Evolutionary conservation across 2,329 filamentous ascomycete species (phyloP), one percentile per base, ranked within the genome.

Genomic region (Magnaporthiopsis rhizophila): DNA sequence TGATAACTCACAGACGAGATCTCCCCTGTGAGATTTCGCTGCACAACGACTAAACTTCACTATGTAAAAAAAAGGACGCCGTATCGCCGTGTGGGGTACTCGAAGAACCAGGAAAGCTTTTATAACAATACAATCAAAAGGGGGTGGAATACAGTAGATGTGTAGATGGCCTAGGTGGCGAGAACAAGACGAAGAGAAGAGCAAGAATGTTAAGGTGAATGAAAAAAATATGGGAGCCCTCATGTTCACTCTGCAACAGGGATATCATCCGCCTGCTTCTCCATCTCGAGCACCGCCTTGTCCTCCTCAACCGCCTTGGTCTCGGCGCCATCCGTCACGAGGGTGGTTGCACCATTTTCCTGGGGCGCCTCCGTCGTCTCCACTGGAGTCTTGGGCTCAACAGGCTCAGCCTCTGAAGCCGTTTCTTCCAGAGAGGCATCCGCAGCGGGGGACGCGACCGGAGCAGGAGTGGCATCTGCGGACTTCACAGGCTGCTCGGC

Each of bases 381-480:
- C 15, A 18, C 32, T 13, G 62, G 53, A 3, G 62, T 58, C 5
- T 59, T 36, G 15, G 53, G 62, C 32, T 63, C 32, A 21, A 28
- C 30, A 3, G 56, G 56, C 30, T 59, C 62, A 11, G 56, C 30
- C 62, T 63, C 62, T 4, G 62, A 63, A 13, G 26, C 57, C 12
- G 53, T 45, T 34, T 58, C 56, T 11, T 34, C 62, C 50, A 57
- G 26, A 11, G n/a, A 18, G 11, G 13, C 61, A n/a, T 62, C 61
- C 28, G 11, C 28, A 11, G 50, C 12, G 9, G 36, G 38, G 24
- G 50, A n/a, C 24, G n/a, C 57, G 28, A 58, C 34, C 53, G 28
- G 30, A 36, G 53, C 30, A 45, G 24, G 28, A 21, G 24, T 56
- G 24, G 3, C 28, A 11, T 58, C 32, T 45, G 13, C 24, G 28